Conservation (phyloP, 2,329 filamentous ascomycete genomes). For the Stachybotrys echinatus region DNA sequence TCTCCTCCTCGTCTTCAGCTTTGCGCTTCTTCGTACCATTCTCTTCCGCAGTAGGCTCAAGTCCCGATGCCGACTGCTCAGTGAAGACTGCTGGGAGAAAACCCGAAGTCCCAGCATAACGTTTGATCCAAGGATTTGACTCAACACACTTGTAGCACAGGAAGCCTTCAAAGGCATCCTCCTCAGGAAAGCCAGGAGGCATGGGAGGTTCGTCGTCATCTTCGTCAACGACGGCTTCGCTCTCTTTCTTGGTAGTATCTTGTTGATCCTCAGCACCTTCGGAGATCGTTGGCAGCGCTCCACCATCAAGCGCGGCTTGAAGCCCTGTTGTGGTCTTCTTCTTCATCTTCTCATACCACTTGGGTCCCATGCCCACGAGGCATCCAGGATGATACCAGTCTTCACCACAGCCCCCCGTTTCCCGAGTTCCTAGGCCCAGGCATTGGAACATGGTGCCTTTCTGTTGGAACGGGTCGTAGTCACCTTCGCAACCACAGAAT, state of each 20-base stretch:
- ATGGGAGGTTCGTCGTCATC: slow-evolving; percentile 61
- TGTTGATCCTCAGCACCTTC: slow-evolving; percentile 29
- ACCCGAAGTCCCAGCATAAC: slow-evolving; percentile 72
- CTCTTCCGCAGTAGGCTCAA: slow-evolving; percentile 1
- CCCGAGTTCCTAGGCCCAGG: slow-evolving; percentile 71
- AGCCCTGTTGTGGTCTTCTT: slow-evolving; percentile 19
- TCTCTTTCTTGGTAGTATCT: slow-evolving; percentile 6
- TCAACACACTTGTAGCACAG: slow-evolving; percentile 93
- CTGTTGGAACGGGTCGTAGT: slow-evolving; percentile 84
- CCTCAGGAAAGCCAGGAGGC: slow-evolving; percentile 80
- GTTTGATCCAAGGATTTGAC: slow-evolving; percentile 85
- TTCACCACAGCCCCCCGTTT: slow-evolving; percentile 87
- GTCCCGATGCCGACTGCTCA: slow-evolving; percentile 9
- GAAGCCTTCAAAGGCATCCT: slow-evolving; percentile 85
- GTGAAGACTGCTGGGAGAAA: slow-evolving; percentile 71
- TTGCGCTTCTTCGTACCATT: slow-evolving; percentile 59
- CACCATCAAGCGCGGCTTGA: slow-evolving; percentile 9
- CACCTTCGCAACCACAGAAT: slow-evolving; percentile 84
- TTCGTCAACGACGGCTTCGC: slow-evolving; percentile 26
- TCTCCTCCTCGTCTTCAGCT: slow-evolving; percentile 45
- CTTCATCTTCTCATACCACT: slow-evolving; percentile 58
- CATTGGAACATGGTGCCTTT: slow-evolving; percentile 99
- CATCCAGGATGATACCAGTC: slow-evolving; percentile 98
- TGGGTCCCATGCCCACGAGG: slow-evolving; percentile 71
- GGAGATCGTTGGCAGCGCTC: slow-evolving; percentile 40